Evolutionary conservation across 345 rosid genomes (phyloP).

Genomic region (Brassica rapa): DNA sequence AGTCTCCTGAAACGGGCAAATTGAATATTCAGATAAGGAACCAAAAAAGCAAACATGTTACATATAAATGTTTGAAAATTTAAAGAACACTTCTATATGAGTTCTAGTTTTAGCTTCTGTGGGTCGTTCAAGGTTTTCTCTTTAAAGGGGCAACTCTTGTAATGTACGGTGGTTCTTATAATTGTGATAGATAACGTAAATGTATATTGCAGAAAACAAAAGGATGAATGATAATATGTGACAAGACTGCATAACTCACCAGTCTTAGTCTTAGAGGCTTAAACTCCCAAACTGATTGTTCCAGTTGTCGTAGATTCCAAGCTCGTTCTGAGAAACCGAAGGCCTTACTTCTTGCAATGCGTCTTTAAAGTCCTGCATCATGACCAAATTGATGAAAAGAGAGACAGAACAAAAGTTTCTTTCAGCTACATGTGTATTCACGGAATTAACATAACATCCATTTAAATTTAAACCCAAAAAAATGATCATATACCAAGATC

Average conservation of each 20-base stretch:
- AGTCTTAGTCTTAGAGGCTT: constrained; percentile 48
- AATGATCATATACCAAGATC: neutral
- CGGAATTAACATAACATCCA: neutral
- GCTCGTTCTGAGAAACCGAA: constrained; percentile 80
- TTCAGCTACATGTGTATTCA: constrained; percentile 5
- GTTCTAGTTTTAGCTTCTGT: neutral
- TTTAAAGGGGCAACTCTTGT: constrained; percentile 16
- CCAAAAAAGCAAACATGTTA: constrained; percentile 18
- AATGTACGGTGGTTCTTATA: constrained; percentile 21
- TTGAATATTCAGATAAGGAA: constrained; percentile 23
- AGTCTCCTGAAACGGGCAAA: constrained; percentile 63
- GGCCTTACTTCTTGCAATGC: constrained; percentile 94
- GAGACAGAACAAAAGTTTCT: neutral
- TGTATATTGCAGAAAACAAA: constrained; percentile 21
- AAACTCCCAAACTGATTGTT: constrained; percentile 96
- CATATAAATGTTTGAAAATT: neutral
- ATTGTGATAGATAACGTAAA: constrained; percentile 2
- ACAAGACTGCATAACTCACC: constrained; percentile 9
- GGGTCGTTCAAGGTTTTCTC: constrained; percentile 7
- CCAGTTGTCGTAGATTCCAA: constrained; percentile 80
- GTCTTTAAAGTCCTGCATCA: constrained; percentile 68
- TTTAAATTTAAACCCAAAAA: neutral
- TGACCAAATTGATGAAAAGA: neutral
- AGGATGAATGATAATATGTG: neutral
- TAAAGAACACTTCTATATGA: neutral